phyloP scores from a whole-genome alignment of 2,329 filamentous ascomycete genomes.

The Blastomyces gilchristii region DNA sequence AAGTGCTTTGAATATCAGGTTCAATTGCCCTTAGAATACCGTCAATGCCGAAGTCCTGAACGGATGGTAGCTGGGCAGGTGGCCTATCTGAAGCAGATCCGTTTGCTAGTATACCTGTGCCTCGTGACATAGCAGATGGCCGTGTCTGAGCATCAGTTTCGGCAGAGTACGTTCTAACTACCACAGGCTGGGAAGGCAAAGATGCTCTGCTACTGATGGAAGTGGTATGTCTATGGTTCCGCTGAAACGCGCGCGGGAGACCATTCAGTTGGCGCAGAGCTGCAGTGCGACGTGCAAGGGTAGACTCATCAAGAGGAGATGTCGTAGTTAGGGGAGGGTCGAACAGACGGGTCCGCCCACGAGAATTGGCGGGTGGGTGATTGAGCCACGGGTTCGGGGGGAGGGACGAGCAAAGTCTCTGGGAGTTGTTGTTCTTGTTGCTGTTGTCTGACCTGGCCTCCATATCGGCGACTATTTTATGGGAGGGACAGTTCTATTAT shows the following conservation, averaged over 20 bases:
- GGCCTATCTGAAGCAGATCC: slow-evolving; percentile 18
- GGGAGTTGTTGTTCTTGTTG: slow-evolving; percentile 20
- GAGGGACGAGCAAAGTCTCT: slow-evolving; percentile 24
- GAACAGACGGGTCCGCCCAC: slow-evolving; percentile 20
- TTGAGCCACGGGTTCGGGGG: slow-evolving; percentile 26
- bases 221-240: slow-evolving; percentile 20
- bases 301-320: slow-evolving; percentile 21
- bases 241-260: slow-evolving; percentile 20
- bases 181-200: slow-evolving; percentile 33
- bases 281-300: slow-evolving; percentile 24
- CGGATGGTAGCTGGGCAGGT: slow-evolving; percentile 34
- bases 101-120: slow-evolving; percentile 24
- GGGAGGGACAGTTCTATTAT: neutral
- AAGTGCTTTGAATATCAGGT: slow-evolving; percentile 47
- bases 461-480: slow-evolving; percentile 21
- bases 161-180: slow-evolving; percentile 35
- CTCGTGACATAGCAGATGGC: slow-evolving; percentile 25
- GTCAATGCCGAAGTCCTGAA: slow-evolving; percentile 47
- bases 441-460: slow-evolving; percentile 24
- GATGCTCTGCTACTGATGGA: slow-evolving; percentile 19
- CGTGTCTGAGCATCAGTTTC: slow-evolving; percentile 24
- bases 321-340: slow-evolving; percentile 16
- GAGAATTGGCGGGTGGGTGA: slow-evolving; percentile 20
- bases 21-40: slow-evolving; percentile 48
- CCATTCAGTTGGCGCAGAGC: slow-evolving; percentile 27